Base-by-base conservation (phyloP, 371 early-diverging fungal genomes). In the Blakeslea trispora region DNA sequence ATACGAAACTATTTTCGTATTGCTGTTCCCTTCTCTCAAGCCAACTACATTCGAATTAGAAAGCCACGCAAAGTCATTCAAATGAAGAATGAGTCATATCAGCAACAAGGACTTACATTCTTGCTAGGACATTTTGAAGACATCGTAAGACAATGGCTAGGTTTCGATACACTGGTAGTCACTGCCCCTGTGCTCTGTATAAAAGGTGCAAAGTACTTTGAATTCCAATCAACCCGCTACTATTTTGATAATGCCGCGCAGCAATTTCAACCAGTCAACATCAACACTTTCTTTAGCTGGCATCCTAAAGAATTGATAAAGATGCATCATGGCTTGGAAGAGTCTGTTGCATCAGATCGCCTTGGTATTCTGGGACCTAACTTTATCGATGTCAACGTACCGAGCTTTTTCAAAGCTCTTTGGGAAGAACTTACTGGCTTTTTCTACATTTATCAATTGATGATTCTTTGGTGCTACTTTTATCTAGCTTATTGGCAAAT, bases 391-490 rank as follows among this genome's bases (percentile, higher is more conserved):
- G 85, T 85, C 2, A 43, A 65, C 3, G 78, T 88, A 21, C 81
- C 81, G 24, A 50, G 66, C 37, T 74, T 86, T 46, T 32, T 59
- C n/a, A 37, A 50, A 15, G 88, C 83, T 0, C 48, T 86, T 17
- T 74, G 61, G 57, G 73, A 80, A 59, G 90, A 89, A 35, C 74
- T 88, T 49, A 75, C 80, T 15, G 79, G 81, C 8, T 79, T 86
- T 64, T 90, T 91, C 63, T 91, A 91, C 60, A 67, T 90, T n/a
- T 91, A 88, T 68, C 90, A 91, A 69, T 44, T 87, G 19, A 77
- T 86, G 68, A 76, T 83, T 23, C 64, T 91, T 31, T 82, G 83
- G 82, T 78, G 83, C 15, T 90, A 85, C 64, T 85, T 81, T 66
- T 83, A 85, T 56, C 71, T 84, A 48, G 81, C 78, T 21, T 89